Evolutionary conservation across 1,284 basidiomycete species (phyloP).

Genomic region (Schizophyllum amplum): DNA sequence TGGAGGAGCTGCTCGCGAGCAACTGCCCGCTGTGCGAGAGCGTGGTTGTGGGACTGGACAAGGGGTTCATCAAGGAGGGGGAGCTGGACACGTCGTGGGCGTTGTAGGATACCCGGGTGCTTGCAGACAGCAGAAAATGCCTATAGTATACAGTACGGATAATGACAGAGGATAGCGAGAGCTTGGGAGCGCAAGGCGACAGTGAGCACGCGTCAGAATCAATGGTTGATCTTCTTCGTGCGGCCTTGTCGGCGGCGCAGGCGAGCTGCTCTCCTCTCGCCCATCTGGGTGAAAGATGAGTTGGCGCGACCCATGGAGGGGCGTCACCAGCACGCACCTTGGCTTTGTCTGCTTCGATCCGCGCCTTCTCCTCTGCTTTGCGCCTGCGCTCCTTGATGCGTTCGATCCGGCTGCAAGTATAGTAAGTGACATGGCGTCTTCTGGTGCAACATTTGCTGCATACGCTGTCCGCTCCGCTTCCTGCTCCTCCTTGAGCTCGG

Average conservation of each 20-base stretch:
- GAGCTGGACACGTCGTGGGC: conserved; percentile 80
- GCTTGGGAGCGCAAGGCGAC: too few species aligned
- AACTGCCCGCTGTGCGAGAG: conserved; percentile 90
- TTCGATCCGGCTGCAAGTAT: conserved; percentile 44
- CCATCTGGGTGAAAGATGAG: conserved; percentile 46
- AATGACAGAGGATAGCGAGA: neutral
- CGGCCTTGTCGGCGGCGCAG: conserved; percentile 62
- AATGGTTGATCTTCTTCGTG: conserved; percentile 72
- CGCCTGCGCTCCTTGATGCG: conserved; percentile 62
- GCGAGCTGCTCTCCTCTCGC: conserved; percentile 65
- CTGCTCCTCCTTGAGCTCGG: conserved; percentile 71
- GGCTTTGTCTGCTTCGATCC: conserved; percentile 65
- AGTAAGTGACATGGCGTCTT: neutral
- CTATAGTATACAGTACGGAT: neutral
- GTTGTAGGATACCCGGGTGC: conserved; percentile 34
- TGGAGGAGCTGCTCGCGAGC: conserved; percentile 83
- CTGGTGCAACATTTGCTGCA: conserved; percentile 10
- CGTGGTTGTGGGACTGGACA: conserved; percentile 77
- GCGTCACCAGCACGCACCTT: conserved; percentile 35
- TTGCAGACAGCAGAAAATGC: neutral
- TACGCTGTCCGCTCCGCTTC: conserved; percentile 56
- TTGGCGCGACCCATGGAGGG: conserved; percentile 3
- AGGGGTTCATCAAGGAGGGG: conserved; percentile 75
- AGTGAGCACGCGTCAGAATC: conserved; percentile 13
- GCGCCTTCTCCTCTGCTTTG: conserved; percentile 59